Conservation (phyloP, 352 stramenopile species). For the Globisporangium nunn region DNA sequence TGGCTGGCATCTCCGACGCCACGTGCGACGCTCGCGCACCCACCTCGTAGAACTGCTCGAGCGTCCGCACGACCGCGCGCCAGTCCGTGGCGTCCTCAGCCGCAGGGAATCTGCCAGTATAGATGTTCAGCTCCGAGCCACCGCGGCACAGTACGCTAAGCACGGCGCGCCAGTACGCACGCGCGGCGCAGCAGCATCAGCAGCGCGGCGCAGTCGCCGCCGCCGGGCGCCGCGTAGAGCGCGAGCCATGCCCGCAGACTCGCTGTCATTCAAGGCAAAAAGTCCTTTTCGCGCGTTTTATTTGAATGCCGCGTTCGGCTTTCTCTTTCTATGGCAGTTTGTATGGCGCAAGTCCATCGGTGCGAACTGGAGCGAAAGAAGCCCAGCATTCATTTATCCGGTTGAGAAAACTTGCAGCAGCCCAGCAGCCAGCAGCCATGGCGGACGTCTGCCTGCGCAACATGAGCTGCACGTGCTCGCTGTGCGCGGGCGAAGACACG, state of each 20-base stretch:
- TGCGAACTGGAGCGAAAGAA: no score
- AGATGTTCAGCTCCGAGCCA: no score
- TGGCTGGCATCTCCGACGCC: no score
- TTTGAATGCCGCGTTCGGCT: background rate
- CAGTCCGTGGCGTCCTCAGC: background rate
- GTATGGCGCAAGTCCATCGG: background rate
- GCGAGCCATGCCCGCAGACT: constrained; percentile 29
- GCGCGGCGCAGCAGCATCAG: constrained; percentile 17
- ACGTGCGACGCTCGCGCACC: background rate
- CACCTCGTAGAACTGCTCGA: constrained; percentile 60
- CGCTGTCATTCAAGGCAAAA: background rate
- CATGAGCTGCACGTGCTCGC: constrained; percentile 81
- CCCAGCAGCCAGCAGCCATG: constrained; percentile 23
- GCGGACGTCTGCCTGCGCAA: constrained; percentile 78
- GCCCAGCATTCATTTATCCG: no score
- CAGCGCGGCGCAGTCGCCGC: constrained; percentile 5
- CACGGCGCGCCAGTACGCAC: constrained; percentile 1
- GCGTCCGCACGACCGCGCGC: constrained; percentile 9
- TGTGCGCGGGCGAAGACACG: constrained; percentile 79
- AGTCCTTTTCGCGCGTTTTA: background rate
- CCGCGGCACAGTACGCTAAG: background rate
- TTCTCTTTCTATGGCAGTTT: background rate
- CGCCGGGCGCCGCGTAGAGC: constrained; percentile 18
- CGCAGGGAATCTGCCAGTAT: constrained; percentile 17
- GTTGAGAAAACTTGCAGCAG: background rate